These are phyloP conservation scores for Sesbania bispinosa DNA, from an alignment of 306 rosid species.

Conservation along the genomic window DNA sequence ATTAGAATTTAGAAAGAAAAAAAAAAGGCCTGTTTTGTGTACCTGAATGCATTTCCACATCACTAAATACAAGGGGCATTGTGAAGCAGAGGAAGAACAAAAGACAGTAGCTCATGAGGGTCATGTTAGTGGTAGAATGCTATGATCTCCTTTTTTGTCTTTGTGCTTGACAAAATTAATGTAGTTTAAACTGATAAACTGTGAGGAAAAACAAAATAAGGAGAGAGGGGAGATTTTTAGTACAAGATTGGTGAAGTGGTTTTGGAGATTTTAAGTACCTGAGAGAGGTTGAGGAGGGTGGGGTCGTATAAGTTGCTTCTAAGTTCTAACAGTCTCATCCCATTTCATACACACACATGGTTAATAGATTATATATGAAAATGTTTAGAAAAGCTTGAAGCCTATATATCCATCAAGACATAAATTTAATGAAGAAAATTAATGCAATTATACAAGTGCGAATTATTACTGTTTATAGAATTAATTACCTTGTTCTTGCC, in stretches of 20 bases:
- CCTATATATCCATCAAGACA: background rate
- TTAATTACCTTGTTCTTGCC: background rate
- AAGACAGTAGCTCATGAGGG: slow-evolving; percentile 31
- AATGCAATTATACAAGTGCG: background rate
- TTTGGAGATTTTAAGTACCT: too few species aligned
- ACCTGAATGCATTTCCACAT: slow-evolving; percentile 43
- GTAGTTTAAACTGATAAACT: background rate
- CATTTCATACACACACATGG: too few species aligned
- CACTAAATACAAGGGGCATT: slow-evolving; percentile 12
- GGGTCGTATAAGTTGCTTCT: too few species aligned
- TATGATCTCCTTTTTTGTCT: background rate
- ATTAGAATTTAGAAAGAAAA: slow-evolving; percentile 21
- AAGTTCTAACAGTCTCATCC: too few species aligned
- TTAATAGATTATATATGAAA: too few species aligned
- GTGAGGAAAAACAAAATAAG: background rate
- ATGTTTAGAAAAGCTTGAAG: too few species aligned
- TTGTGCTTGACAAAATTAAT: background rate
- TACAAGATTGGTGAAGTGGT: background rate
- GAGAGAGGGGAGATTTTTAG: background rate
- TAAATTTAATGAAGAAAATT: background rate
- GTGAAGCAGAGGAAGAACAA: slow-evolving; percentile 31
- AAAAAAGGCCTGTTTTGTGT: background rate
- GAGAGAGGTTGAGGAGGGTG: too few species aligned
- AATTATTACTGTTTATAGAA: background rate
- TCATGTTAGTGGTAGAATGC: background rate